Percentiles rank a stretch among this genome's conserved stretches.
Conservation (phyloP, 1,139 yeast species). For the Saccharomyces pastorianus region DNA sequence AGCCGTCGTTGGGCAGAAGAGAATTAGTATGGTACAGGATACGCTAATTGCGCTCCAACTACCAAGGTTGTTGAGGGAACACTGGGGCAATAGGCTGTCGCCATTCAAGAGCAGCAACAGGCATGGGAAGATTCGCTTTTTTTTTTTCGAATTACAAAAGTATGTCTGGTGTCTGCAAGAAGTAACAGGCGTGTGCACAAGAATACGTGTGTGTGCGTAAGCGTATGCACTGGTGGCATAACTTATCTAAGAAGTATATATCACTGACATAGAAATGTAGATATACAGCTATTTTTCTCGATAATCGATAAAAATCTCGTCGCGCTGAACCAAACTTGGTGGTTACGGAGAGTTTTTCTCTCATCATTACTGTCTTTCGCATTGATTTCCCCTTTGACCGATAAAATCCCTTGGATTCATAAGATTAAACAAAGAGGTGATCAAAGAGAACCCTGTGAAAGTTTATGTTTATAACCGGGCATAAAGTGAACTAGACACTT, state of each 20-base stretch:
- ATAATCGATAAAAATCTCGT: neutral
- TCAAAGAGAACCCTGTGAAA: neutral
- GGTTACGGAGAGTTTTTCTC: neutral
- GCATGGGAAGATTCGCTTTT: neutral
- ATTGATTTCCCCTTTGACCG: neutral
- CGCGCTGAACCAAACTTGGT: neutral
- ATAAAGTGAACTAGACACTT: neutral
- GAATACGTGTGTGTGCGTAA: neutral
- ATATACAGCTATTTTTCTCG: neutral
- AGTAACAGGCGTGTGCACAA: neutral
- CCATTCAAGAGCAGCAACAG: neutral
- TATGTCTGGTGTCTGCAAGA: neutral
- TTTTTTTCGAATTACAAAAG: neutral
- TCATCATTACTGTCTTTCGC: neutral
- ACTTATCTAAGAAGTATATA: neutral
- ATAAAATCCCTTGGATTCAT: neutral
- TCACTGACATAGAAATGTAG: neutral
- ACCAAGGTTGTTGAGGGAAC: neutral
- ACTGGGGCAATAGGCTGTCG: neutral
- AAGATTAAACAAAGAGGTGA: neutral
- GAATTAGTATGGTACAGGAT: neutral
- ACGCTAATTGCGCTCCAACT: neutral
- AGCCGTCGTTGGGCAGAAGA: neutral
- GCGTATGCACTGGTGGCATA: neutral
- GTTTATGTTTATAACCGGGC: neutral